These are phyloP conservation scores for Aspergillus sp. DNA, from an alignment of 2,329 filamentous ascomycete species.

Conservation along the genomic window DNA sequence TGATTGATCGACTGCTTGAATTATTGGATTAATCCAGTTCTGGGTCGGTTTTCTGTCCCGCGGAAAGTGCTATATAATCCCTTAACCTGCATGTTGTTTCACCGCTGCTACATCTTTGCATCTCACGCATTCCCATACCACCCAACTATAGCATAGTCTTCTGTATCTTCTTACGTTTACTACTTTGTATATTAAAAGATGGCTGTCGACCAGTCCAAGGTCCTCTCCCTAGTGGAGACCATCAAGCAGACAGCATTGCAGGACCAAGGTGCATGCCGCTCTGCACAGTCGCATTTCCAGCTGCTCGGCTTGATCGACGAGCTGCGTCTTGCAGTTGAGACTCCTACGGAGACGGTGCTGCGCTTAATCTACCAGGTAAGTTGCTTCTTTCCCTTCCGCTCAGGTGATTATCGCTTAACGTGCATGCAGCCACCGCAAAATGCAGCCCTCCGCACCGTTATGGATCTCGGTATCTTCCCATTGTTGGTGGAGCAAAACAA, in stretches of 20 bases:
- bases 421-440: slow-evolving; percentile 36
- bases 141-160: not conserved
- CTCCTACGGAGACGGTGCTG: slow-evolving; percentile 34
- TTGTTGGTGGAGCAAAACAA: slow-evolving; percentile 25
- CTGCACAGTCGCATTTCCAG: slow-evolving; percentile 27
- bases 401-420: not conserved
- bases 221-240: slow-evolving; percentile 18
- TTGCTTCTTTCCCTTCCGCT: not conserved
- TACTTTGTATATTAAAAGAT: too few relatives aligned
- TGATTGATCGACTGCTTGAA: not conserved
- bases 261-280: slow-evolving; percentile 19
- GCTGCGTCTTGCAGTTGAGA: slow-evolving; percentile 32
- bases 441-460: slow-evolving; percentile 33
- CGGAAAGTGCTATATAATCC: not conserved
- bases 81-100: not conserved
- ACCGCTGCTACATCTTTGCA: not conserved
- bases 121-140: not conserved
- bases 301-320: slow-evolving; percentile 32
- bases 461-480: slow-evolving; percentile 34
- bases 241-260: slow-evolving; percentile 18
- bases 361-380: slow-evolving; percentile 37
- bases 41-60: not conserved
- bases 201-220: too few relatives aligned
- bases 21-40: not conserved
- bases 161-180: not conserved